These are phyloP conservation scores for Canariomyces notabilis DNA, from an alignment of 2,329 filamentous ascomycete genomes.

Conservation along the genomic window DNA sequence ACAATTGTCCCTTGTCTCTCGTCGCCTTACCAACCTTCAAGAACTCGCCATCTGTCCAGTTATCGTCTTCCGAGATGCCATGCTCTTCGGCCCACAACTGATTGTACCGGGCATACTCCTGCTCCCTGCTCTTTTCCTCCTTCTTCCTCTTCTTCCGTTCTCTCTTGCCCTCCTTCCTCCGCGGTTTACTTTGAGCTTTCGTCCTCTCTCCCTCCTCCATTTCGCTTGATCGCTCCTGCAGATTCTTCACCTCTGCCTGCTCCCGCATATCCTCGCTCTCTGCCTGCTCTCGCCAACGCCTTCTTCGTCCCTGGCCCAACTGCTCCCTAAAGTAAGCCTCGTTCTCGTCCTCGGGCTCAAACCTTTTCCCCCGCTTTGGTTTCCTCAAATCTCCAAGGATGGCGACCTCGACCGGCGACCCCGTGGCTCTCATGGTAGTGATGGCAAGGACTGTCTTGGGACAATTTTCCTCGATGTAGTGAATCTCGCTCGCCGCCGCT, in stretches of 20 bases:
- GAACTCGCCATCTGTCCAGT: slow-evolving; percentile 3
- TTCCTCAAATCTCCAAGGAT: slow-evolving; percentile 15
- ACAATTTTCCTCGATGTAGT: slow-evolving; percentile 36
- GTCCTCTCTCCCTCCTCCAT: neutral
- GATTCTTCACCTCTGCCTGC: neutral
- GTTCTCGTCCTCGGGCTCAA: neutral
- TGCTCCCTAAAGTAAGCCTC: neutral
- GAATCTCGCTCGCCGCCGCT: slow-evolving; percentile 37
- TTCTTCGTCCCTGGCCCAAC: neutral
- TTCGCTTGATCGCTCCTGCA: no score
- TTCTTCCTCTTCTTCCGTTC: neutral
- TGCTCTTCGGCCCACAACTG: neutral
- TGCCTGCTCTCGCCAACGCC: neutral
- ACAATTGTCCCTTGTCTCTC: slow-evolving; percentile 2
- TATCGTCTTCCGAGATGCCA: neutral
- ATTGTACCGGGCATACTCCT: neutral
- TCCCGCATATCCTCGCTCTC: neutral
- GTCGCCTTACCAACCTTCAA: neutral
- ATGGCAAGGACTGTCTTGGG: slow-evolving; percentile 33
- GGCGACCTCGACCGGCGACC: slow-evolving; percentile 15
- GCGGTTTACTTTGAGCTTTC: no score
- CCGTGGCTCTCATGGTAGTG: slow-evolving; percentile 14
- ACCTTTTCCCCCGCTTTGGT: neutral
- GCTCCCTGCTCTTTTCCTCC: neutral
- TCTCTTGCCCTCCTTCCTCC: neutral